A percentile compares a stretch with the other conserved stretches of the same genome.
These are phyloP conservation scores for Maudiozyma serrabonitensis DNA, from an alignment of 805 yeast genomes.

Conservation along the genomic window DNA sequence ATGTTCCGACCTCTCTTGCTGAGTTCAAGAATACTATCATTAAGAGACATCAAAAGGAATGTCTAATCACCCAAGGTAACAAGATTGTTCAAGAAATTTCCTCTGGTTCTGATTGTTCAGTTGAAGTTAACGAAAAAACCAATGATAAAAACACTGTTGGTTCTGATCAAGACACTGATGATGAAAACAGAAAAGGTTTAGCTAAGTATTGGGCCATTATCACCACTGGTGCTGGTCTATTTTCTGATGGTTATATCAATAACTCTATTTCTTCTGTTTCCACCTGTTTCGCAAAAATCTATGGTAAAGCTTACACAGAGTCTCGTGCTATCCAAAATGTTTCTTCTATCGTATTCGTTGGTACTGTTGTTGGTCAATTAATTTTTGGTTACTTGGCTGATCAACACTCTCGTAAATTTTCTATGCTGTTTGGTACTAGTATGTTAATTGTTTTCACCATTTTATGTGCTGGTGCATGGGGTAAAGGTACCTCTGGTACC, in stretches of 20 bases:
- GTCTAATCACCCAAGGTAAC: not conserved
- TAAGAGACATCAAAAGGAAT: not conserved
- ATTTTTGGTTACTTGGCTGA: slow-evolving; percentile 76
- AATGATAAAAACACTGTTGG: not conserved
- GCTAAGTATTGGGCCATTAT: slow-evolving; percentile 54
- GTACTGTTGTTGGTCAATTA: slow-evolving; percentile 82
- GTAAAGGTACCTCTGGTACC: slow-evolving; percentile 44
- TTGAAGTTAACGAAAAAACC: not conserved
- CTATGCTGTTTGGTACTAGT: slow-evolving; percentile 71
- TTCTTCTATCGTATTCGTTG: slow-evolving; percentile 81
- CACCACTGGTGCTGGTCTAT: slow-evolving; percentile 85
- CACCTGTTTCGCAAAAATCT: slow-evolving; percentile 56
- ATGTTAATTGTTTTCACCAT: slow-evolving; percentile 72
- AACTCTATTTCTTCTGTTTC: slow-evolving; percentile 73
- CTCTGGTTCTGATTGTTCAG: not conserved
- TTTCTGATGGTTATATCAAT: slow-evolving; percentile 88
- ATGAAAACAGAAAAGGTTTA: not conserved
- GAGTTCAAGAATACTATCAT: not conserved
- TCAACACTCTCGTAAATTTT: slow-evolving; percentile 66
- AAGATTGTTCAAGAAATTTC: not conserved
- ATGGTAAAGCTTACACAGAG: slow-evolving; percentile 49
- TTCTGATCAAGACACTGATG: not conserved
- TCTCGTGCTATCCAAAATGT: slow-evolving; percentile 73
- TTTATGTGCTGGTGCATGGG: slow-evolving; percentile 82
- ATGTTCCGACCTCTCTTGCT: not conserved